Percentiles rank a stretch among this genome's conserved stretches.
These are phyloP conservation scores for Immersiella caudata DNA, from an alignment of 495 filamentous ascomycete genomes.

Conservation along the genomic window DNA sequence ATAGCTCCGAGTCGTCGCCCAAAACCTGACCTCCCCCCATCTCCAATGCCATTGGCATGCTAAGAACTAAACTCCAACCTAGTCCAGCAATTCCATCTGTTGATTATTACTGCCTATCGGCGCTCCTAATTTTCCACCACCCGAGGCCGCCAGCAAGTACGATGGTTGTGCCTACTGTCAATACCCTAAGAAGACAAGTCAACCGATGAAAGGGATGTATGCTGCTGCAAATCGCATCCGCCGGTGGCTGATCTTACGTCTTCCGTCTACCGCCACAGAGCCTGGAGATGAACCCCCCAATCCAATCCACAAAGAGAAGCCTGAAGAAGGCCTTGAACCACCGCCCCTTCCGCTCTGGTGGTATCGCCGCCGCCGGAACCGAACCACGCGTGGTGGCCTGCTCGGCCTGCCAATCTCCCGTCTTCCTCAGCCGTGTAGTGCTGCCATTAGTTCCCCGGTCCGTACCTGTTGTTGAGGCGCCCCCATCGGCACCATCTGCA, in stretches of 20 bases:
- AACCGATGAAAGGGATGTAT: conserved; percentile 21
- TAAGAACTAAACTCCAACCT: conserved; percentile 2
- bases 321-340: conserved; percentile 37
- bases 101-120: background rate
- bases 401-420: conserved; percentile 13
- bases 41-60: background rate
- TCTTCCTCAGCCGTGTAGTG: conserved; percentile 20
- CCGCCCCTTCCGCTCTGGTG: conserved; percentile 19
- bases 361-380: conserved; percentile 16
- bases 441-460: background rate
- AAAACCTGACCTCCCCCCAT: background rate
- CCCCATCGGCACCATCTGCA: background rate
- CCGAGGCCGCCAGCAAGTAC: conserved; percentile 20
- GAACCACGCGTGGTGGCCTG: conserved; percentile 19
- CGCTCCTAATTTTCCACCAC: conserved; percentile 20
- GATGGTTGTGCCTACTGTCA: conserved; percentile 24
- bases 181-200: conserved; percentile 25
- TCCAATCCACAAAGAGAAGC: conserved; percentile 37
- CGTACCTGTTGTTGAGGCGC: background rate
- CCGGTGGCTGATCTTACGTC: conserved; percentile 27
- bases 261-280: conserved; percentile 30
- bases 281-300: conserved; percentile 35
- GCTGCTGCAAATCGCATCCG: background rate
- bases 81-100: background rate
- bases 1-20: background rate